Evolutionary conservation across 2,329 filamentous ascomycete genomes (phyloP).

Genomic region (Arthroderma uncinatum): DNA sequence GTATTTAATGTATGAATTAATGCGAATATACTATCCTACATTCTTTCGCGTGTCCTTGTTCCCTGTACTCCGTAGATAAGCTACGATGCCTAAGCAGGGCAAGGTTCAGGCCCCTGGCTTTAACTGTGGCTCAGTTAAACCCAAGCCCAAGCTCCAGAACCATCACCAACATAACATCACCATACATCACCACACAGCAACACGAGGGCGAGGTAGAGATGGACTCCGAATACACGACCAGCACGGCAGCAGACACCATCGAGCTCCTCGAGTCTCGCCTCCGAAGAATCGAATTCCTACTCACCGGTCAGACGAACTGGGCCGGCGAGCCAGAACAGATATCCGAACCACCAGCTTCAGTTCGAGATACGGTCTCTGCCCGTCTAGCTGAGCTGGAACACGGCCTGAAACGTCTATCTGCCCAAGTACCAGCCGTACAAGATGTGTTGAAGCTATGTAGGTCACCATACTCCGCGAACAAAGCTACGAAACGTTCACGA

Average conservation of each 20-base stretch:
- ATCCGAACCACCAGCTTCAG: slow-evolving; percentile 11
- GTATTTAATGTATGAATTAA: background rate
- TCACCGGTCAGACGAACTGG: slow-evolving; percentile 33
- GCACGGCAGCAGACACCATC: slow-evolving; percentile 31
- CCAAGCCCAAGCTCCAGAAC: background rate
- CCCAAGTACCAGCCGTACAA: slow-evolving; percentile 28
- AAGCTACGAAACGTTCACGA: too few relatives aligned
- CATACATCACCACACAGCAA: background rate
- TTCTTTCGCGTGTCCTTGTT: background rate
- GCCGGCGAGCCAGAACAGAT: slow-evolving; percentile 25
- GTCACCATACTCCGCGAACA: too few relatives aligned
- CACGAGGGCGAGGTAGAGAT: background rate
- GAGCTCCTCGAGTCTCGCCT: slow-evolving; percentile 37
- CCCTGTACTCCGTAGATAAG: background rate
- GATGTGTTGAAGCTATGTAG: slow-evolving; percentile 35
- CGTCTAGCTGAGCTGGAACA: slow-evolving; percentile 30
- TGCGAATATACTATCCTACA: background rate
- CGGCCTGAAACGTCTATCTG: slow-evolving; percentile 30
- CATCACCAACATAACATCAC: background rate
- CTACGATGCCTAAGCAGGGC: background rate
- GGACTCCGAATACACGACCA: background rate
- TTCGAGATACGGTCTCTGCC: slow-evolving; percentile 27
- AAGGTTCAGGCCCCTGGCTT: background rate
- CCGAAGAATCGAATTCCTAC: slow-evolving; percentile 35
- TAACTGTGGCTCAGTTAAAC: background rate